Base-by-base conservation (phyloP, 2,329 filamentous ascomycete genomes). In the Conoideocrella luteorostrata region DNA sequence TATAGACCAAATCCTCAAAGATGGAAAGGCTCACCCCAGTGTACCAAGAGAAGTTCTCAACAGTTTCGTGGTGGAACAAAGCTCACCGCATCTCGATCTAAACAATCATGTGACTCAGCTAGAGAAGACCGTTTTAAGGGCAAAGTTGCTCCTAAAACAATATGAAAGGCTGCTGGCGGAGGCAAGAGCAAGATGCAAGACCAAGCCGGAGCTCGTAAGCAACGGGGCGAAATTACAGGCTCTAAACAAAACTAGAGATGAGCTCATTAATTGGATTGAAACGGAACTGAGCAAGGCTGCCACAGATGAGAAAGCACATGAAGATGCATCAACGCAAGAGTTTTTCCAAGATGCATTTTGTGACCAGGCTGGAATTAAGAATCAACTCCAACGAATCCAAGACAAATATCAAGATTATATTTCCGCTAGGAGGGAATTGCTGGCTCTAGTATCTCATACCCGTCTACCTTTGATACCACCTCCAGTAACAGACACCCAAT, bases 211-310 rank as follows among this genome's bases (percentile, higher is more conserved):
- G 32, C 56, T 56, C 15, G 52, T 71, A 30, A 63, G 62, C 47
- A 60, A 63, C 32, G 56, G 57, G 3, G 57, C 65, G 13, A 76
- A 73, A 48, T 51, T 79, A 3, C 65, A 70, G 38, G 80, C 80
- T 12, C 62, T 84, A 9, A 71, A 69, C 33, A 64, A 64, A 7
- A 77, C 80, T 10, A 70, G 81, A 13, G 72, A 74, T 41, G 75
- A 78, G 48, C 68, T 84, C 40, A 83, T 84, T 46, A 68, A 62
- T 45, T 84, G 80, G 80, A 82, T 84, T 45, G 80, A 84, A 57
- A 65, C 63, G 5, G 81, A 84, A 56, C 62, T 84, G 18, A 64
- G 69, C 41, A 77, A 75, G 43, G 76, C 77, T 2, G 67, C 70
- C 4, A 24, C 34, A 0, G 66, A 63, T 3, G 62, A 56, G 0